Conservation (phyloP, 768 basidiomycete genomes). For the Lentinula guzmanii region DNA sequence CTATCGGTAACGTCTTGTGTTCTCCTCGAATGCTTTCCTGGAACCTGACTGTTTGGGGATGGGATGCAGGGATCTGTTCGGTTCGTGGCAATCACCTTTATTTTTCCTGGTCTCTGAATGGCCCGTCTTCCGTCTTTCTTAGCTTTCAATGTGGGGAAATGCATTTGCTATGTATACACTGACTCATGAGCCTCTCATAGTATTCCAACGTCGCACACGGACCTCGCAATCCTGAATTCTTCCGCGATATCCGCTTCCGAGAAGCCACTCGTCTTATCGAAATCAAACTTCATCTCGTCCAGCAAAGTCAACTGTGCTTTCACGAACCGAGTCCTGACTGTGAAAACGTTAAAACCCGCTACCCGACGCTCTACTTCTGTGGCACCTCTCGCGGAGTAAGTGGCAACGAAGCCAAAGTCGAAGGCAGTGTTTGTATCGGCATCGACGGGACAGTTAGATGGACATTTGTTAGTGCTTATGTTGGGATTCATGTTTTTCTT, state of each 20-base stretch:
- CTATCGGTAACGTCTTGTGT: conserved; percentile 44
- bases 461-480: conserved; percentile 47
- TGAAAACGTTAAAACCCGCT: conserved; percentile 14
- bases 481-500: neutral
- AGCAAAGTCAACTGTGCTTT: conserved; percentile 4
- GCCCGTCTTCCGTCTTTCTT: neutral
- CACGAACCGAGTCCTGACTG: neutral
- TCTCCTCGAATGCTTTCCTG: neutral
- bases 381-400: conserved; percentile 39
- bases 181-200: conserved; percentile 13
- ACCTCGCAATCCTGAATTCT: conserved; percentile 37
- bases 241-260: conserved; percentile 49
- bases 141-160: conserved; percentile 44
- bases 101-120: neutral
- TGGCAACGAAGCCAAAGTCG: conserved; percentile 35
- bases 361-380: conserved; percentile 41
- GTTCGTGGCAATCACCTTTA: conserved; percentile 18
- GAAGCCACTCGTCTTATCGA: conserved; percentile 65
- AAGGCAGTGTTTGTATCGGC: conserved; percentile 47
- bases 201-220: conserved; percentile 29
- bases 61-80: conserved; percentile 34
- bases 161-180: neutral
- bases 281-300: conserved; percentile 41
- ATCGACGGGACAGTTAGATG: conserved; percentile 41
- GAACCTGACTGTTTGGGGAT: neutral